These are phyloP conservation scores for Ciborinia camelliae DNA, from an alignment of 2,329 filamentous ascomycete species.

Conservation along the genomic window DNA sequence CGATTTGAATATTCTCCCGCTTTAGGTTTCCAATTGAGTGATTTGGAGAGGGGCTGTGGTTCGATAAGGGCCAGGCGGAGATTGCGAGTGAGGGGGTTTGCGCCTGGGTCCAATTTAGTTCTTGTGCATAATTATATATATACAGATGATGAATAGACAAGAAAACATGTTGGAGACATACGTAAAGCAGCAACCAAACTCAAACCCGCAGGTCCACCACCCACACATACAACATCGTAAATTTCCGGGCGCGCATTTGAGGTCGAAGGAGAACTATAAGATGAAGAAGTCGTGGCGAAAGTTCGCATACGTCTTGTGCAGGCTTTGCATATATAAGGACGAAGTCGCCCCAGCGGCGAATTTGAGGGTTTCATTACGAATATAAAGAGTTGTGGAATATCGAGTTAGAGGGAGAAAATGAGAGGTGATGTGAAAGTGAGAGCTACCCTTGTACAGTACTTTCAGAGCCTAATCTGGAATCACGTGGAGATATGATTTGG, in stretches of 20 bases:
- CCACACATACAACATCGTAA: slow-evolving; percentile 39
- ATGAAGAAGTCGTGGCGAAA: slow-evolving; percentile 11
- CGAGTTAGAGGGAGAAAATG: not conserved
- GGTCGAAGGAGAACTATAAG: slow-evolving; percentile 6
- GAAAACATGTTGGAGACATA: slow-evolving; percentile 42
- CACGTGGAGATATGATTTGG: slow-evolving; percentile 12
- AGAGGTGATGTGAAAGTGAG: not conserved
- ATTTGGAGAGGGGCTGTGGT: slow-evolving; percentile 75
- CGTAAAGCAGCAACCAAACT: slow-evolving; percentile 75
- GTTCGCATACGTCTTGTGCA: slow-evolving; percentile 12
- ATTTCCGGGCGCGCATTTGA: slow-evolving; percentile 26
- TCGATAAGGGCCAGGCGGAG: slow-evolving; percentile 88
- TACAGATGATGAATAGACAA: not conserved
- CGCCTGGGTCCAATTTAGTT: slow-evolving; percentile 49
- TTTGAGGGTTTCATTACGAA: slow-evolving; percentile 4
- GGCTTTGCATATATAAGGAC: slow-evolving; percentile 12
- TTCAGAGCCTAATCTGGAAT: slow-evolving; percentile 8
- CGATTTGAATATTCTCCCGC: slow-evolving; percentile 80
- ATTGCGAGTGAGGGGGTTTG: slow-evolving; percentile 69
- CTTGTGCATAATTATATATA: not conserved
- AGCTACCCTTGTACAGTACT: slow-evolving; percentile 12
- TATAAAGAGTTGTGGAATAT: not conserved
- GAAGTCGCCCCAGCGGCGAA: not conserved
- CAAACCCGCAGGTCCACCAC: slow-evolving; percentile 58
- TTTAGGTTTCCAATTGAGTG: slow-evolving; percentile 63